These are phyloP conservation scores for Wallacemonas sp. DNA, from an alignment of 208 protist genomes.

Conservation along the genomic window DNA sequence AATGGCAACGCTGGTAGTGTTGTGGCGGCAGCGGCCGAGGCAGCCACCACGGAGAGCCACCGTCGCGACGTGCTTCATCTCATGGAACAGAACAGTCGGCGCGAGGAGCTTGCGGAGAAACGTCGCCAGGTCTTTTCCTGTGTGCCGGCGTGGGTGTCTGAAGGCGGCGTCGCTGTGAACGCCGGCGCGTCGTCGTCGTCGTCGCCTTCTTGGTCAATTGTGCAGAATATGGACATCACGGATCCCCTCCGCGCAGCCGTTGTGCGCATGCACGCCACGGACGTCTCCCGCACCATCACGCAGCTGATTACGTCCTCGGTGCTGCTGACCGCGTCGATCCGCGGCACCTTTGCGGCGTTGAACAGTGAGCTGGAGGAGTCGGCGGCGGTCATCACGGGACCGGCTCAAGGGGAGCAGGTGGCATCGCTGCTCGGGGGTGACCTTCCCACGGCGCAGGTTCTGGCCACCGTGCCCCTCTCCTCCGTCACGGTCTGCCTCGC, in stretches of 20 bases:
- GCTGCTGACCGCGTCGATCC: slow-evolving; percentile 29
- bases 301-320: slow-evolving; percentile 31
- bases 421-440: slow-evolving; percentile 20
- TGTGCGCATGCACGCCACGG: slow-evolving; percentile 30
- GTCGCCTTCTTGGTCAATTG: slow-evolving; percentile 1
- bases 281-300: slow-evolving; percentile 26
- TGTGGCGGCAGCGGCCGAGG: neutral
- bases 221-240: slow-evolving; percentile 29
- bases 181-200: too few species aligned
- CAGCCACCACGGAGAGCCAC: neutral
- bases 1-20: too few species aligned
- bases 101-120: neutral
- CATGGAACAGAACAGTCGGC: slow-evolving; percentile 15
- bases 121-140: neutral
- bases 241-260: slow-evolving; percentile 28
- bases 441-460: slow-evolving; percentile 17
- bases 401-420: neutral
- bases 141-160: slow-evolving; percentile 7
- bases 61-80: slow-evolving; percentile 6
- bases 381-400: neutral
- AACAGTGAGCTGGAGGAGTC: slow-evolving; percentile 22
- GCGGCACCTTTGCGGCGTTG: slow-evolving; percentile 21
- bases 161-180: neutral
- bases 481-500: slow-evolving; percentile 21
- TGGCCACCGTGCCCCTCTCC: slow-evolving; percentile 18